These are phyloP conservation scores for Colletotrichum lini DNA, from an alignment of 2,329 filamentous ascomycete genomes.

Conservation along the genomic window DNA sequence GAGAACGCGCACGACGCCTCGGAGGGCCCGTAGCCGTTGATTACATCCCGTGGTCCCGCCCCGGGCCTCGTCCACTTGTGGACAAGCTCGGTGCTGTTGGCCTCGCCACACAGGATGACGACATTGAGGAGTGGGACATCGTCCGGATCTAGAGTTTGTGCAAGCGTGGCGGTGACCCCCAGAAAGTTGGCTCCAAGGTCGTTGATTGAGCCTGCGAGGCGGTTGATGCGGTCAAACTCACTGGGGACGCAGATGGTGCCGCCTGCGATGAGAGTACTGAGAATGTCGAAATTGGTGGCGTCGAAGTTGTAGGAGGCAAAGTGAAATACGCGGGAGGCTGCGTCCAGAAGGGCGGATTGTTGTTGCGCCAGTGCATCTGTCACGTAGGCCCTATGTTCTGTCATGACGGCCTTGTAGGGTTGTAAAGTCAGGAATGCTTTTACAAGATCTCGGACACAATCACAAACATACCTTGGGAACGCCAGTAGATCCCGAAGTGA, in stretches of 20 bases:
- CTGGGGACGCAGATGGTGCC: constrained; percentile 73
- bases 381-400: constrained; percentile 44
- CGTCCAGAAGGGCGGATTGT: background rate
- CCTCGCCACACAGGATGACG: constrained; percentile 59
- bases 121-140: constrained; percentile 53
- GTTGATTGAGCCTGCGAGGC: constrained; percentile 64
- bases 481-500: constrained; percentile 60
- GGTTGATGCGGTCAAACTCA: constrained; percentile 63
- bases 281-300: constrained; percentile 64
- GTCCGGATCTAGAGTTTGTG: constrained; percentile 57
- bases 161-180: constrained; percentile 71
- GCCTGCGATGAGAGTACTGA: constrained; percentile 67
- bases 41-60: constrained; percentile 46
- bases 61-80: constrained; percentile 54
- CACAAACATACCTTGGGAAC: constrained; percentile 55
- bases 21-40: constrained; percentile 66
- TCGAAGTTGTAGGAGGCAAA: constrained; percentile 70
- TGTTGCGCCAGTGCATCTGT: constrained; percentile 43
- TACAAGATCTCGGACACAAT: background rate
- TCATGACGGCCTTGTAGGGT: constrained; percentile 53
- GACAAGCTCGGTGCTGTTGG: constrained; percentile 63
- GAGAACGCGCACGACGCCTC: constrained; percentile 65
- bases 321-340: constrained; percentile 64
- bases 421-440: background rate
- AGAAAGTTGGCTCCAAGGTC: constrained; percentile 66